These are phyloP conservation scores for Cercospora sp. DNA, from an alignment of 2,329 filamentous ascomycete species.

Conservation along the genomic window DNA sequence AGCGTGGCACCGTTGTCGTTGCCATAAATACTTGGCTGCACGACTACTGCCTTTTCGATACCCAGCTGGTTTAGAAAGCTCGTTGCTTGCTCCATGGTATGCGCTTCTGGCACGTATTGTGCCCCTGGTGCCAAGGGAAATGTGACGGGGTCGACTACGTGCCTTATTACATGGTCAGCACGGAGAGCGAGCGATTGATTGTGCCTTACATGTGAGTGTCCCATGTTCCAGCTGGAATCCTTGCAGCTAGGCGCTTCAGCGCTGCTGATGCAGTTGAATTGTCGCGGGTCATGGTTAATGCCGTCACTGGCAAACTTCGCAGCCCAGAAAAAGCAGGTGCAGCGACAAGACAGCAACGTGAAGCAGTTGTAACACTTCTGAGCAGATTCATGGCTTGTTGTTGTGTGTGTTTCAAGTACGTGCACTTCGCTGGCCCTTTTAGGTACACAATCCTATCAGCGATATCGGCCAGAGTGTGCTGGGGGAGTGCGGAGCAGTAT, in stretches of 20 bases:
- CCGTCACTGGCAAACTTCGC: not conserved
- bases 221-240: slow-evolving; percentile 54
- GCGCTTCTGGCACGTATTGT: slow-evolving; percentile 53
- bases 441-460: not conserved
- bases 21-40: slow-evolving; percentile 63
- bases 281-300: not conserved
- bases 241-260: slow-evolving; percentile 21
- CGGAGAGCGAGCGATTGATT: too few relatives aligned
- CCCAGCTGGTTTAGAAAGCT: slow-evolving; percentile 55
- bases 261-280: not conserved
- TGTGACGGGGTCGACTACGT: slow-evolving; percentile 56
- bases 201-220: slow-evolving; percentile 58
- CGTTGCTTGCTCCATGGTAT: slow-evolving; percentile 55
- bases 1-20: slow-evolving; percentile 62
- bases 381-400: not conserved
- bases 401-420: not conserved
- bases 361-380: not conserved
- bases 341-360: not conserved
- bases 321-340: not conserved
- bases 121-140: slow-evolving; percentile 55
- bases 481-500: not conserved
- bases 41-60: slow-evolving; percentile 58
- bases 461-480: not conserved
- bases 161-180: slow-evolving; percentile 31
- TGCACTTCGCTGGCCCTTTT: not conserved